Base-by-base conservation (phyloP, 2,329 filamentous ascomycete species). In the Cladosporium oxysporum region DNA sequence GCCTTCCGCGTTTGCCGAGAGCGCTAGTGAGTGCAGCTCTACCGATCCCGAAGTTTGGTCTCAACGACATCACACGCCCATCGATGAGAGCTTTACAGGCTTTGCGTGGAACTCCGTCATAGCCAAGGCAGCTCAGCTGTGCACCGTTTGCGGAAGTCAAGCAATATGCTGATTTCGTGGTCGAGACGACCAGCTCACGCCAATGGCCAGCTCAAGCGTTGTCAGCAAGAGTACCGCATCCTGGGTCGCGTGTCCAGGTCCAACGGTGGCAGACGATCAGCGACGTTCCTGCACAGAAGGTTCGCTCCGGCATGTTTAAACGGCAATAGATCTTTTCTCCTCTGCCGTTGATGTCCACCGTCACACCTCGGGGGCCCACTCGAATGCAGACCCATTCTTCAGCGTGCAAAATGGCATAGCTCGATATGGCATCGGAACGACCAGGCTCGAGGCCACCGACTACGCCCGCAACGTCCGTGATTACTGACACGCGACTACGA, bases 381-480 rank as follows among this genome's bases (percentile, higher is more conserved):
- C 26, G 14, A n/a, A 2, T 18, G 6, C 21, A 62, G 60, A 62
- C 60, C 60, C 60, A 62, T 53, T 62, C 60, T 62, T 62, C 60
- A 62, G 47, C 23, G n/a, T 55, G 21, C 33, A 23, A 55, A 62
- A 55, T 44, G 29, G 60, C 50, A 62, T 53, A 44, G 60, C 49
- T 29, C 49, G 33, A 62, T 62, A 62, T 62, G 60, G 49, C 60
- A 41, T 41, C 60, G 49, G 60, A 50, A 53, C 60, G 33, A 62
- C 60, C 31, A 62, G 60, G 58, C 37, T n/a, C 18, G 26, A 47
- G 59, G 33, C 59, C 44, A 62, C 44, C 28, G 37, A 52, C 59
- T 52, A 52, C 44, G 41, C 59, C 59, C 59, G 59, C 59, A 62
- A 62, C 31, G 60, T 50, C 60, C 49, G 60, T 62, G 60, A 35